Evolutionary conservation across 2,329 filamentous ascomycete genomes (phyloP), one percentile per base, ranked within the genome.

Genomic region (Diplocarpon rosae): DNA sequence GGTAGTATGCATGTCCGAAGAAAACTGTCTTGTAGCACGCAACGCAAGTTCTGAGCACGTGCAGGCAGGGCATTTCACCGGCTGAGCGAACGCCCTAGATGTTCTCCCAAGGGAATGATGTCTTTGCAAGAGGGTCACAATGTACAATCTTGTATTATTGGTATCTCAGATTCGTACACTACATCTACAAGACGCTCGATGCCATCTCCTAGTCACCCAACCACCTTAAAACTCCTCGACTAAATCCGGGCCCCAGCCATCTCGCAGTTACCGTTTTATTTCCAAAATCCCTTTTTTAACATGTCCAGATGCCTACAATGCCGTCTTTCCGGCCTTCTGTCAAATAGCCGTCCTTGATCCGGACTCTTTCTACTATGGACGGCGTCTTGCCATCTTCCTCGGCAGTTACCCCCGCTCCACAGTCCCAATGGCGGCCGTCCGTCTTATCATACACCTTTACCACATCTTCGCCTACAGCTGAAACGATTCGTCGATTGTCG

Each of bases 361-460:
- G 77, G 46, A 96, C 90, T 48, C 76, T 78, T 66, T 96, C 89
- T 15, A 98, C 81, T 45, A 82, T 72, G 12, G 80, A 74, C 6
- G 80, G 74, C 45, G 69, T 72, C 55, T 76, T 79, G 11, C 74
- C 77, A 45, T 78, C 74, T 42, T 83, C 79, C 15, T 79, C 76
- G 47, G 80, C 80, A 2, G 72, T 73, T 38, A 84, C 78, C 30
- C 89, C 90, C 2, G 87, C 81, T 42, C 92, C 92, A 65, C 89
- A 95, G 63, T 95, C 87, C 92, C 92, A 98, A 65, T 96, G 92
- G 49, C 86, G 73, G 33, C 88, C 88, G 62, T 98, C 92, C 2
- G 87, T 82, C 72, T 96, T 96, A 68, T 98, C 92, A 67, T 96
- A 98, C 48, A 98, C 84, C 68, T 98, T 98, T 56, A 92, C 89